Evolutionary conservation across 345 rosid species (phyloP).

Genomic region (Citrus reticulata): DNA sequence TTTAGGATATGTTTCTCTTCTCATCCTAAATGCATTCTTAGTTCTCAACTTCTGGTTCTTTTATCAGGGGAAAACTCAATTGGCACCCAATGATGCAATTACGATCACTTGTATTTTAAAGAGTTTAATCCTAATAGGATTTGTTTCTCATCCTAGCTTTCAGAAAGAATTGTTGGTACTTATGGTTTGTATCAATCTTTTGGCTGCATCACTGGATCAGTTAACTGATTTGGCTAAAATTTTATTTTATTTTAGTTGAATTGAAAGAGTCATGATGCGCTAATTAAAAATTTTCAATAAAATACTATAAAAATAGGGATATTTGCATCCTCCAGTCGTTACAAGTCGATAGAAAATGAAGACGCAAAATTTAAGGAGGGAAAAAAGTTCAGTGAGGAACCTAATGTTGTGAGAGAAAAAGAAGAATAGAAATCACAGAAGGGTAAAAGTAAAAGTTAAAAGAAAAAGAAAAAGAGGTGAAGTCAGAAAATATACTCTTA

Average conservation of each 20-base stretch:
- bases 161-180: not conserved
- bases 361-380: not conserved
- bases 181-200: not conserved
- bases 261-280: not conserved
- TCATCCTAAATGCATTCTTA: not conserved
- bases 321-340: not conserved
- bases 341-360: not conserved
- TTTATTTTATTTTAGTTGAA: not conserved
- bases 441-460: not conserved
- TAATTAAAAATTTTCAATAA: not conserved
- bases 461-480: too few species aligned
- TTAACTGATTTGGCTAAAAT: not conserved
- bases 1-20: not conserved
- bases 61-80: not conserved
- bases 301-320: not conserved
- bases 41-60: not conserved
- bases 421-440: not conserved
- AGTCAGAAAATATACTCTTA: not conserved
- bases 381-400: not conserved
- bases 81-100: not conserved
- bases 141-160: not conserved
- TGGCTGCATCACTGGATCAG: not conserved
- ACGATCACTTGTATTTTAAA: not conserved
- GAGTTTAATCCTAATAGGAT: not conserved
- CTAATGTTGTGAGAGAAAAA: not conserved